These are phyloP conservation scores for Geotrichum reessii DNA, from an alignment of 1,139 yeast genomes.

Conservation along the genomic window DNA sequence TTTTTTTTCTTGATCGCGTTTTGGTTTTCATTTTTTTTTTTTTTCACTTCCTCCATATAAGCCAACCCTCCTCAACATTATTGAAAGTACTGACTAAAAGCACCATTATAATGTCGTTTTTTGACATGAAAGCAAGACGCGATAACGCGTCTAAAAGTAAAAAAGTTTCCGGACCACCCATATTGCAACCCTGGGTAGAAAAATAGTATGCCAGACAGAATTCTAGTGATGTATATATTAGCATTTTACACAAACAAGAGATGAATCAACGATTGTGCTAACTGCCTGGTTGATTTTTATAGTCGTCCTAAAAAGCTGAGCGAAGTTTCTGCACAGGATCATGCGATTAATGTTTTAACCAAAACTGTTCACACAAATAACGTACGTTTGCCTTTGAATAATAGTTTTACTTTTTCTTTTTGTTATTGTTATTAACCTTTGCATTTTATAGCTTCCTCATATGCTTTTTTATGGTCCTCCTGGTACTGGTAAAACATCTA, in stretches of 20 bases:
- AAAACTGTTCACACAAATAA: constrained; percentile 75
- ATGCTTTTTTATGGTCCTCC: constrained; percentile 97
- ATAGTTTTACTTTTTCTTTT: neutral
- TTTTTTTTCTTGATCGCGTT: neutral
- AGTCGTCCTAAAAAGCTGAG: constrained; percentile 73
- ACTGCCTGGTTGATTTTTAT: neutral
- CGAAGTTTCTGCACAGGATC: constrained; percentile 89
- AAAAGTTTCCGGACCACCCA: neutral
- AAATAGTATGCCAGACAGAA: constrained; percentile 45
- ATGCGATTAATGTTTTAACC: constrained; percentile 79
- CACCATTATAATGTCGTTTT: constrained; percentile 17
- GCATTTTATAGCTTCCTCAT: constrained; percentile 49
- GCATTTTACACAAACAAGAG: neutral
- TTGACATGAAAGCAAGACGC: constrained; percentile 18
- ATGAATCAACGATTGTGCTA: neutral
- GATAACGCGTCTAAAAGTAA: constrained; percentile 12
- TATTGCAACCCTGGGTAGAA: constrained; percentile 60
- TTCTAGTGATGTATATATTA: too few species aligned
- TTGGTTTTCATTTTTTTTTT: constrained; percentile 1
- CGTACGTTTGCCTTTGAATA: too few species aligned
- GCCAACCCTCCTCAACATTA: neutral
- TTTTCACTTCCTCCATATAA: neutral
- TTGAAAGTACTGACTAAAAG: neutral
- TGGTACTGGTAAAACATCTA: constrained; percentile 95
- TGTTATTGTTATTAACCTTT: neutral